phyloP scores from a whole-genome alignment of 768 basidiomycete species.

The Leccinum obscurum region DNA sequence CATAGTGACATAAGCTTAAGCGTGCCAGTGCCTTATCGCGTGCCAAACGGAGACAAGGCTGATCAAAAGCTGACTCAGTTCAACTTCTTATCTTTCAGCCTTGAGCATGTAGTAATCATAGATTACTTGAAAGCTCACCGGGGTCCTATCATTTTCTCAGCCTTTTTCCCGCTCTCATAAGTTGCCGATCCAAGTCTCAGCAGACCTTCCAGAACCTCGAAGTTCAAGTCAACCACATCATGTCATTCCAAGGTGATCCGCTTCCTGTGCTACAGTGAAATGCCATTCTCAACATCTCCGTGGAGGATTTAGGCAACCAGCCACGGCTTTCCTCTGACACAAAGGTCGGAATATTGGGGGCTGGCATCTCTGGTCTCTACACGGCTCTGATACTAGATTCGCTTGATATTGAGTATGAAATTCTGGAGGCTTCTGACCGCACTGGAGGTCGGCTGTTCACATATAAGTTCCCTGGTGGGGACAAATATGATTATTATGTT shows the following conservation, averaged over 20 bases:
- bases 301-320: not conserved
- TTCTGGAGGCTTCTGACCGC: slow-evolving; percentile 43
- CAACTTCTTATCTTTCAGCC: no score
- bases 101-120: no score
- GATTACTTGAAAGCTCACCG: no score
- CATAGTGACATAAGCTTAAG: no score
- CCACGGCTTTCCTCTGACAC: not conserved
- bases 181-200: not conserved
- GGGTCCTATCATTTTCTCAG: no score
- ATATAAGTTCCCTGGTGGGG: slow-evolving; percentile 36
- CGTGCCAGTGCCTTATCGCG: no score
- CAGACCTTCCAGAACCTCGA: not conserved
- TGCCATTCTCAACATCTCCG: not conserved
- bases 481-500: slow-evolving; percentile 39
- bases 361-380: slow-evolving; percentile 13
- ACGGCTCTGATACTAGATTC: not conserved
- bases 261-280: not conserved
- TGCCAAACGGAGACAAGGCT: not conserved
- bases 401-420: slow-evolving; percentile 43
- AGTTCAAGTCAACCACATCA: not conserved
- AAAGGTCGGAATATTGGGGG: slow-evolving; percentile 25
- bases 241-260: not conserved
- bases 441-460: slow-evolving; percentile 47
- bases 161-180: no score
- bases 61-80: no score